Percentiles rank a stretch among this genome's conserved stretches.
Evolutionary conservation across 768 basidiomycete genomes (phyloP).

Genomic region (Termitomyces sp.): DNA sequence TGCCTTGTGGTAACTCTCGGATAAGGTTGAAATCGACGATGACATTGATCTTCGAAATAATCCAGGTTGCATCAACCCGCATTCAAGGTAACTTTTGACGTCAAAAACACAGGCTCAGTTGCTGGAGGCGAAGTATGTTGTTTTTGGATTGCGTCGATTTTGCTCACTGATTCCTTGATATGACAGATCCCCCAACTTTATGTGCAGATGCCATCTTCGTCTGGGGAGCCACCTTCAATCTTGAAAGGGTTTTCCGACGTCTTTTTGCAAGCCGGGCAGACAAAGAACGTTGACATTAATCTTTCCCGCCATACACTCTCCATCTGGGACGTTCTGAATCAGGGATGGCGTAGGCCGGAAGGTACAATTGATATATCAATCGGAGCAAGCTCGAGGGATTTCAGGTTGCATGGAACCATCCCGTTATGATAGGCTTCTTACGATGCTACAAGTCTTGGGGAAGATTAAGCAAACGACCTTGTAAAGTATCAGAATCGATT

Average conservation of each 20-base stretch:
- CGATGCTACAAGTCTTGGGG: constrained; percentile 16
- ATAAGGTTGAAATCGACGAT: constrained; percentile 1
- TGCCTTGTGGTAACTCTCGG: constrained; percentile 46
- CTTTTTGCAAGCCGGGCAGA: constrained; percentile 32
- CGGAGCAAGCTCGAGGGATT: constrained; percentile 50
- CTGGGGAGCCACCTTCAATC: constrained; percentile 50
- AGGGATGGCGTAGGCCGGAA: constrained; percentile 54
- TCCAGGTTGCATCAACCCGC: constrained; percentile 63
- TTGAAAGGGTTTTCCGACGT: constrained; percentile 52
- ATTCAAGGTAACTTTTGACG: constrained; percentile 45
- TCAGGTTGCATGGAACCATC: constrained; percentile 13
- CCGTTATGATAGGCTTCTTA: neutral
- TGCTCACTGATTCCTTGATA: neutral
- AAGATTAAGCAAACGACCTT: constrained; percentile 28
- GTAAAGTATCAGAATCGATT: constrained; percentile 1
- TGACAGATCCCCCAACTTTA: constrained; percentile 56
- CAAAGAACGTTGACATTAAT: constrained; percentile 30
- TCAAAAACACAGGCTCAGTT: constrained; percentile 48
- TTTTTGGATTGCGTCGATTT: neutral
- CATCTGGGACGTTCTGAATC: constrained; percentile 55
- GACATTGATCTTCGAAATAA: neutral
- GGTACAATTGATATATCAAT: constrained; percentile 49
- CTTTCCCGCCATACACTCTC: constrained; percentile 48
- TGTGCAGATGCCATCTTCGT: constrained; percentile 41
- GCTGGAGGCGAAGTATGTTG: constrained; percentile 50